Evolutionary conservation across 495 filamentous ascomycete genomes (phyloP), one percentile per base, ranked within the genome.

Genomic region (Annulohypoxylon stygium): DNA sequence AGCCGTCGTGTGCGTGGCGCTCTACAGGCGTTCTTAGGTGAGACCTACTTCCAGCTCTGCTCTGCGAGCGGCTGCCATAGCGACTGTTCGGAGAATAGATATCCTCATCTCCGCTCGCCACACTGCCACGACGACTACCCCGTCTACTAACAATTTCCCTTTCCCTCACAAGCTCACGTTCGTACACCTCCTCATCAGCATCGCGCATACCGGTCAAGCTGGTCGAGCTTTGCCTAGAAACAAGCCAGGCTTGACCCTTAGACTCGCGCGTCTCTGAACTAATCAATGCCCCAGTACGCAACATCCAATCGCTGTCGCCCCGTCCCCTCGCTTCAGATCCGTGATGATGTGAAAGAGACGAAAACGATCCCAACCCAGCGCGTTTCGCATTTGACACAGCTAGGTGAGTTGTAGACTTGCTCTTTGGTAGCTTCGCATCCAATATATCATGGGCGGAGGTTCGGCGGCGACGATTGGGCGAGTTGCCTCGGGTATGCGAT

Each of bases 241-340:
- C 85, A 2, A 96, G 87, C 93, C 93, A 96, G 47, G 88, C 84
- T 78, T 94, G 92, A 11, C 93, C 93, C 77, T 94, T 95, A 74
- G 88, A 88, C 70, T 95, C 92, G 65, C 92, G 85, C 2, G 91
- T 85, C 51, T 90, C 89, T 3, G 88, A 86, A n/a, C 90, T 88
- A 11, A 95, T 88, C 23, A 90, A 79, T 9, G 91, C 90, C 1
- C 92, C 93, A 2, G 91, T 88, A 55, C 91, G 90, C 16, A 92
- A 85, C 67, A 96, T 85, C 92, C 92, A 95, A 81, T 93, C 91
- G 20, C 86, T 85, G 62, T 92, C 88, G 39, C 75, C 78, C 68
- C 82, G 75, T 65, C 76, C 70, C 50, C 61, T 75, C 1, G 61
- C 51, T 41, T 41, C 66, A 25, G 67, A 57, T 18, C 64, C 72